phyloP scores from a whole-genome alignment of 495 filamentous ascomycete species.

The Penicillium waksmanii region DNA sequence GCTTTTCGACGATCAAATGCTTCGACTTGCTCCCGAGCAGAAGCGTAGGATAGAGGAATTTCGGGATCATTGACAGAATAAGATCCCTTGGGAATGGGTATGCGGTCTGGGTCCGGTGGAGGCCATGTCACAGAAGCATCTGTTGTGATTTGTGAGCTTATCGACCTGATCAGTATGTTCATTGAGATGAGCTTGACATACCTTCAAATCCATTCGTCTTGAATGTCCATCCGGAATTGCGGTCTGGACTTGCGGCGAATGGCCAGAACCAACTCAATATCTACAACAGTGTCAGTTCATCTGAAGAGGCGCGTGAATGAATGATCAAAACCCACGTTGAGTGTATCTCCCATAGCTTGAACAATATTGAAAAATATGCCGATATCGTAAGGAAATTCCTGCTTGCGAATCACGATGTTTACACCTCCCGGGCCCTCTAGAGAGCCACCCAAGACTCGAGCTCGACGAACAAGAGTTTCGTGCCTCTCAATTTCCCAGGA shows the following conservation, averaged over 20 bases:
- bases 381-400: conserved; percentile 92
- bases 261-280: conserved; percentile 68
- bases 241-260: conserved; percentile 56
- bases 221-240: conserved; percentile 65
- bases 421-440: conserved; percentile 64
- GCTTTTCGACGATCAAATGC: conserved; percentile 62
- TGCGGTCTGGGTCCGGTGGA: conserved; percentile 85
- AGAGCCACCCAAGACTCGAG: conserved; percentile 58
- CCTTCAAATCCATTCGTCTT: conserved; percentile 89
- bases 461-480: conserved; percentile 67
- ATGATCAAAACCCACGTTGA: conserved; percentile 37
- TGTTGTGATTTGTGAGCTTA: conserved; percentile 19
- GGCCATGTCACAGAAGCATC: conserved; percentile 71
- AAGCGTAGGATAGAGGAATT: conserved; percentile 36
- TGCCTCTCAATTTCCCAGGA: conserved; percentile 91
- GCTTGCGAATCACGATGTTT: conserved; percentile 57
- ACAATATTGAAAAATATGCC: conserved; percentile 80
- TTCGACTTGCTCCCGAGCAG: conserved; percentile 52
- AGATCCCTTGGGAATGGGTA: conserved; percentile 51
- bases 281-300: conserved; percentile 27
- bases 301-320: neutral
- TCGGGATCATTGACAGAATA: conserved; percentile 26
- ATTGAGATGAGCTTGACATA: conserved; percentile 23
- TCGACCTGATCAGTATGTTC: neutral
- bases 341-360: conserved; percentile 71